Evolutionary conservation across 1,139 yeast species (phyloP).

Genomic region (Williopsis jadinii): DNA sequence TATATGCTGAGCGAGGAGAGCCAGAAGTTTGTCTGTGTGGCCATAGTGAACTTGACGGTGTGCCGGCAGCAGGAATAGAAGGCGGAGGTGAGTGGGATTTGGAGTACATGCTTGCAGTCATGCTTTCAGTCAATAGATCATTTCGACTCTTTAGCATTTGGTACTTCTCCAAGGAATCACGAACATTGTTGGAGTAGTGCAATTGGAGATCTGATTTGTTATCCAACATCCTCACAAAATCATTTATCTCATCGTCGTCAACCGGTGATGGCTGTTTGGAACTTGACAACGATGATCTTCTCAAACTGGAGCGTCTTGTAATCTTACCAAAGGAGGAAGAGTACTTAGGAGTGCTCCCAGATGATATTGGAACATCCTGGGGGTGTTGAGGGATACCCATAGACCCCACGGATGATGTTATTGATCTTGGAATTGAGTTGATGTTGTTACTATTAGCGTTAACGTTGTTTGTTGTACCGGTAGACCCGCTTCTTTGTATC

Average conservation of each 20-base stretch:
- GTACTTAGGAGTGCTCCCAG: slow-evolving; percentile 31
- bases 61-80: slow-evolving; percentile 1
- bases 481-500: slow-evolving; percentile 26
- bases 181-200: slow-evolving; percentile 32
- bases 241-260: slow-evolving; percentile 61
- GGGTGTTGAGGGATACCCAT: slow-evolving; percentile 4
- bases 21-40: slow-evolving; percentile 3
- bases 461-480: slow-evolving; percentile 5
- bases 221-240: slow-evolving; percentile 78
- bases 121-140: slow-evolving; percentile 34
- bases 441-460: slow-evolving; percentile 2
- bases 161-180: slow-evolving; percentile 37
- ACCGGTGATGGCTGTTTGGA: too few relatives aligned
- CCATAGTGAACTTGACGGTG: slow-evolving; percentile 7
- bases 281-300: slow-evolving; percentile 22
- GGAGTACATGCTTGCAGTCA: slow-evolving; percentile 28
- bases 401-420: slow-evolving; percentile 24
- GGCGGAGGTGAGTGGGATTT: slow-evolving; percentile 16
- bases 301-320: slow-evolving; percentile 31
- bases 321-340: slow-evolving; percentile 33
- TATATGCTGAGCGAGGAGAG: slow-evolving; percentile 8
- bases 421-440: slow-evolving; percentile 25
- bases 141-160: slow-evolving; percentile 41
- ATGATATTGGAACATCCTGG: slow-evolving; percentile 15
- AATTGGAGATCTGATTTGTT: slow-evolving; percentile 51